Base-by-base conservation (phyloP, 164 flowering plant species). In the grape (Vitis vinifera) region DNA sequence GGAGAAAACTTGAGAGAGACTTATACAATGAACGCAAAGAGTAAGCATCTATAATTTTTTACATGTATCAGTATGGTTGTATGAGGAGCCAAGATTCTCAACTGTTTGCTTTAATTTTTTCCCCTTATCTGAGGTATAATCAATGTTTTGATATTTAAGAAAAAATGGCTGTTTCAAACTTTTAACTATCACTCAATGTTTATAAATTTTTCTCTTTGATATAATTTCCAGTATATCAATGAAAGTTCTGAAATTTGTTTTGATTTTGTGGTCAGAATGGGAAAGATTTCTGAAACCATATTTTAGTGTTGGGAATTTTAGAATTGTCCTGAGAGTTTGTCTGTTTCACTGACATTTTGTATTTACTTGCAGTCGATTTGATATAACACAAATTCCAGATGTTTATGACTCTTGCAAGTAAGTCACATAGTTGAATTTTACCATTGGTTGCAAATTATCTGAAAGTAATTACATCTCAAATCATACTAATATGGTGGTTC, bases 341-440 rank as follows among this genome's bases (percentile, higher is more conserved):
- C 47, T 62, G 68, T 59, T 66, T 37, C 71, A 53, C 65, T 78
- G 60, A 62, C 55, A 51, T 63, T 55, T 23, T 69, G 44, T 14
- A 55, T 66, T 68, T 53, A 16, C 63, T 68, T 89, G 84, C 98
- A 96, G 99, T 5, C 90, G 97, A 16, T 96, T 87, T 74, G 98
- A 96, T 75, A 89, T 93, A 69, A 91, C 97, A 68, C 99, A 96
- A 76, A 96, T 96, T 80, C 99, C 99, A 65, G 99, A 96, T 82
- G 97, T 93, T 66, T 96, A 96, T 85, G 99, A 96, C 78, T 96
- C 99, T 0, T 90, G 97, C 99, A 96, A 96, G 99, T 96, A 89
- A 93, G 99, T 75, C 15, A 37, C 31, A 11, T 48, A 29, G 55
- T 55, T 44, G 10, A n/a, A 13, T 61, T 56, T 60, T 63, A 23